Evolutionary conservation across 805 yeast species (phyloP).

Genomic region (Priceomyces castillae): DNA sequence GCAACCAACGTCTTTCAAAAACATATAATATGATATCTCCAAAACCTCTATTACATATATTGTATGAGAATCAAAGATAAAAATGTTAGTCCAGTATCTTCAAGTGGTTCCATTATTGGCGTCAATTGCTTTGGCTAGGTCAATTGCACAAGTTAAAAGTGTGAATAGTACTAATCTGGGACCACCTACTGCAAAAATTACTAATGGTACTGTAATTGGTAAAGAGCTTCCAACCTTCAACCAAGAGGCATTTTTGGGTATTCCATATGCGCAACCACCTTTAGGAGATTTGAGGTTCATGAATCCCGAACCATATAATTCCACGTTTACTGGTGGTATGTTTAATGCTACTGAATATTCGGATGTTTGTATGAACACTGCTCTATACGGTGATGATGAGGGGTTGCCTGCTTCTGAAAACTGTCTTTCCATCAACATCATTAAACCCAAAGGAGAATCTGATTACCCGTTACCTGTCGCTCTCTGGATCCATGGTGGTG

Average conservation of each 20-base stretch:
- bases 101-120: no score
- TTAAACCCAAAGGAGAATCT: conserved; percentile 14
- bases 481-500: conserved; percentile 38
- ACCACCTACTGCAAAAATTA: conserved; percentile 1
- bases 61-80: no score
- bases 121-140: no score
- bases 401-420: conserved; percentile 19
- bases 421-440: no score
- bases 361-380: conserved; percentile 14
- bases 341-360: conserved; percentile 18
- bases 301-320: conserved; percentile 14
- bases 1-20: no score
- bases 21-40: no score
- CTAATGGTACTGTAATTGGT: conserved; percentile 3
- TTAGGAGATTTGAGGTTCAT: conserved; percentile 20
- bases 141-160: no score
- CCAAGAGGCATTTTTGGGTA: conserved; percentile 11
- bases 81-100: no score
- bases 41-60: no score
- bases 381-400: conserved; percentile 9
- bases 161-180: no score
- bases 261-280: conserved; percentile 30
- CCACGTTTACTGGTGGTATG: conserved; percentile 10
- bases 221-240: background rate
- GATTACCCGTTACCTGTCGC: conserved; percentile 23